These are phyloP conservation scores for Pestalotiopsis fici DNA, from an alignment of 2,329 filamentous ascomycete genomes.

Conservation along the genomic window DNA sequence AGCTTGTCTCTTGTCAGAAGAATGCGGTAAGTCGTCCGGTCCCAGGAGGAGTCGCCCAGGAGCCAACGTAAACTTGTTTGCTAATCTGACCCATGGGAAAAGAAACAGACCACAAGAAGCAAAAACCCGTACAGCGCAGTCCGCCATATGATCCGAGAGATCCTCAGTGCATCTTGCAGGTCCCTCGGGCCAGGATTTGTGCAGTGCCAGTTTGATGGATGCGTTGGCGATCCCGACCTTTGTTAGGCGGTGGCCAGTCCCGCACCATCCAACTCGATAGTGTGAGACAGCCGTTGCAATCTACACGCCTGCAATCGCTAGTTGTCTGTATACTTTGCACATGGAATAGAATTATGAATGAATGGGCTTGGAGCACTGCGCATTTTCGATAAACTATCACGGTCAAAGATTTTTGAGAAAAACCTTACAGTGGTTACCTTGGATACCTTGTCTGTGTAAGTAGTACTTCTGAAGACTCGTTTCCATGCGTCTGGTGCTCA, in stretches of 20 bases:
- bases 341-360: no score
- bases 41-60: not conserved
- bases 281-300: not conserved
- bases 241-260: not conserved
- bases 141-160: not conserved
- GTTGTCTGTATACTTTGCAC: not conserved
- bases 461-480: no score
- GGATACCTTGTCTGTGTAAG: no score
- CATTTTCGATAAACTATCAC: no score
- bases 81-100: not conserved
- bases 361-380: no score
- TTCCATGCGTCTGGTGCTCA: not conserved
- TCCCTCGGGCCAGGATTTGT: not conserved
- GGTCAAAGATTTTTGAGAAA: no score
- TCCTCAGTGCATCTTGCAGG: not conserved
- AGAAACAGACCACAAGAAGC: not conserved
- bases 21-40: not conserved
- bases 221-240: constrained; percentile 1
- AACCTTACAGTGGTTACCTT: no score
- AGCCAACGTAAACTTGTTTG: not conserved
- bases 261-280: not conserved
- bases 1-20: no score
- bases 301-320: not conserved
- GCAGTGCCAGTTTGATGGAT: not conserved
- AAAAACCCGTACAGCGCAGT: not conserved